phyloP scores from a whole-genome alignment of 2,329 filamentous ascomycete species.

The Phyllosticta citrichinensis region DNA sequence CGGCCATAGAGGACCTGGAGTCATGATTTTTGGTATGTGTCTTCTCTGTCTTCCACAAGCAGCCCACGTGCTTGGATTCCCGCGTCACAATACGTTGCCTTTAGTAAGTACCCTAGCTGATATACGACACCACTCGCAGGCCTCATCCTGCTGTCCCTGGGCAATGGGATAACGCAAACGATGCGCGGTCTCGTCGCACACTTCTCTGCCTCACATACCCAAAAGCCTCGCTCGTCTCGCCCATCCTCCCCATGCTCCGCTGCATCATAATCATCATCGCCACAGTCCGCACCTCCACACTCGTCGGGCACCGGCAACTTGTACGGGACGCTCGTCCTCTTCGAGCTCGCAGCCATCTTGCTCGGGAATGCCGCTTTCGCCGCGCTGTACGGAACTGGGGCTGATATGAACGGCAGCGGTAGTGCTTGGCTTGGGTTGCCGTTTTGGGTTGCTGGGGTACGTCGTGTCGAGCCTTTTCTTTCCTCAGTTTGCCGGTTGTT shows the following conservation, averaged over 20 bases:
- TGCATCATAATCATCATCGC: not conserved
- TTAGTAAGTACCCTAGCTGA: not conserved
- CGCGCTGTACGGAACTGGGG: not conserved
- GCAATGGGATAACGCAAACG: constrained; percentile 6
- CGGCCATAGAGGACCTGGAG: not conserved
- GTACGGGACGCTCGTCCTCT: constrained; percentile 1
- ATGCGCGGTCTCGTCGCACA: constrained; percentile 7
- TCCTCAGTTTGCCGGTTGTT: not conserved
- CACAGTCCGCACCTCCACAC: not conserved
- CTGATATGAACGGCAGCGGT: not conserved
- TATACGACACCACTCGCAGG: not conserved
- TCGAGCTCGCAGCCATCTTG: constrained; percentile 2
- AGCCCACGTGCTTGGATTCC: not conserved
- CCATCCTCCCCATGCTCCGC: not conserved
- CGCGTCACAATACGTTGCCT: not conserved
- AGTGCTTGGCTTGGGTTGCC: constrained; percentile 3
- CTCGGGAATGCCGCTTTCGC: constrained; percentile 5
- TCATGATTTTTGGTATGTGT: not conserved
- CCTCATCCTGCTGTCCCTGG: not conserved
- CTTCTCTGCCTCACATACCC: not conserved
- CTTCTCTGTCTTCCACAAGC: not conserved
- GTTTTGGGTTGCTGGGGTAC: constrained; percentile 6
- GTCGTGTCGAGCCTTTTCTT: not conserved
- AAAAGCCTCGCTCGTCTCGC: not conserved
- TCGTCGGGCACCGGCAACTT: not conserved